Percentiles rank a stretch among this genome's conserved stretches.
These are phyloP conservation scores for Neurospora sp. DNA, from an alignment of 495 filamentous ascomycete species.

Conservation along the genomic window DNA sequence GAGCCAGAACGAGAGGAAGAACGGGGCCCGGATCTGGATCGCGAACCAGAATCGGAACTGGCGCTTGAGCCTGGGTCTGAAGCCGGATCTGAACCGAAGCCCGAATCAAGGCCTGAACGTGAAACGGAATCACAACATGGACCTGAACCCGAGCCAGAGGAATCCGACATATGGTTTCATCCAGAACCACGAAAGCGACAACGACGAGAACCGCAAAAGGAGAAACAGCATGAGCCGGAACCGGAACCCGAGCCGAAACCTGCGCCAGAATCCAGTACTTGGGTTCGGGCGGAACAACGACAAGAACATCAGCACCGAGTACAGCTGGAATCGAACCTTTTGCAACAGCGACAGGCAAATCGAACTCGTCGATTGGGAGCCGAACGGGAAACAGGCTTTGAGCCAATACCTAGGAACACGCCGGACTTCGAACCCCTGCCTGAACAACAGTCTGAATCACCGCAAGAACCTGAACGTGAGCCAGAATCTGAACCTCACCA, in stretches of 20 bases:
- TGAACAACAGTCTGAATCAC: not conserved
- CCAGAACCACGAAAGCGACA: not conserved
- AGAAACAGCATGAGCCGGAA: not conserved
- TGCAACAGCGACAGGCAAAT: not conserved
- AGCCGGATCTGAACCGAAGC: not conserved
- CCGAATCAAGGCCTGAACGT: not conserved
- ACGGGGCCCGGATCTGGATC: not conserved
- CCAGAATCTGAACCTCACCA: not conserved
- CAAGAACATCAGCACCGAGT: not conserved
- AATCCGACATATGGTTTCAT: not conserved
- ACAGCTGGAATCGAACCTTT: not conserved
- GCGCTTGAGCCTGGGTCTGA: not conserved
- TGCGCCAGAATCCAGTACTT: not conserved
- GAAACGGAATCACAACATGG: not conserved
- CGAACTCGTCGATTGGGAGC: not conserved
- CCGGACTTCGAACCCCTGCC: not conserved
- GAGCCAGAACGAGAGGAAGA: slow-evolving; percentile 15
- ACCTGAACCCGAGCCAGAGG: not conserved
- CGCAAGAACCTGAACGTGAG: not conserved
- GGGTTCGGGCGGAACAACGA: not conserved
- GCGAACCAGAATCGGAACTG: not conserved
- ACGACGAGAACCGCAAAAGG: not conserved
- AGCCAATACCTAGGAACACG: not conserved
- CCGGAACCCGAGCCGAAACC: not conserved
- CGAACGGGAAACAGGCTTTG: not conserved